Evolutionary conservation across 176 grass and related monocot species (phyloP), one percentile per base, ranked within the genome.

Genomic region (Zoysia pacifica): DNA sequence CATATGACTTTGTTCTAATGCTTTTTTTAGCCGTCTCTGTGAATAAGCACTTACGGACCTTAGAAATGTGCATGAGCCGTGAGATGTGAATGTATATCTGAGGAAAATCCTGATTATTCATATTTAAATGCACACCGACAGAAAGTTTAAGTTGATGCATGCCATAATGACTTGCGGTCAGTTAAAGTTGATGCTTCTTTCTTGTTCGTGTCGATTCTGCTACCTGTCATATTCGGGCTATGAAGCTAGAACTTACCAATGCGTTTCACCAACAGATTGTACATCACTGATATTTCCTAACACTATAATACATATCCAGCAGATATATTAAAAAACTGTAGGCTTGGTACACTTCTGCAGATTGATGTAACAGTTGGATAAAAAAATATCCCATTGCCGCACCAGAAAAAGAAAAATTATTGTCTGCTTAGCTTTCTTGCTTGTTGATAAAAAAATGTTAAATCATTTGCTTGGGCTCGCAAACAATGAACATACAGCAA

Each of bases 301-400:
- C 51, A 83, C 15, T 73, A 72, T 36, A 67, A 43, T 82, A 71
- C 74, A 72, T 18, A 73, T 48, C 67, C 48, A 78, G 10, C 18
- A 45, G 60, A 53, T 87, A 79, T 19, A 73, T 74, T 14, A 79
- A 60, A 38, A 62, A 62, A 79, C 74, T 60, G 35, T 69, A 83
- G 61, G 60, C 51, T 83, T 7, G 0, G 12, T 43, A 74, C 69
- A 61, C 59, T 83, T 55, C 12, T 37, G 28, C 42, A 70, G 35
- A 60, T 50, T 7, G 47, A 62, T 40, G 60, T n/a, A 68, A 70
- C 80, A 88, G 68, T 11, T 59, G 75, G 65, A 81, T 44, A 53
- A 51, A 53, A 52, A 74, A 78, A 83, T 74, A 14, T 1, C 45
- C 67, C 67, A 61, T 65, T 73, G 68, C 39, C 39, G 54, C 80